Base-by-base conservation (phyloP, 2,329 filamentous ascomycete genomes). In the Akanthomyces lecanii region DNA sequence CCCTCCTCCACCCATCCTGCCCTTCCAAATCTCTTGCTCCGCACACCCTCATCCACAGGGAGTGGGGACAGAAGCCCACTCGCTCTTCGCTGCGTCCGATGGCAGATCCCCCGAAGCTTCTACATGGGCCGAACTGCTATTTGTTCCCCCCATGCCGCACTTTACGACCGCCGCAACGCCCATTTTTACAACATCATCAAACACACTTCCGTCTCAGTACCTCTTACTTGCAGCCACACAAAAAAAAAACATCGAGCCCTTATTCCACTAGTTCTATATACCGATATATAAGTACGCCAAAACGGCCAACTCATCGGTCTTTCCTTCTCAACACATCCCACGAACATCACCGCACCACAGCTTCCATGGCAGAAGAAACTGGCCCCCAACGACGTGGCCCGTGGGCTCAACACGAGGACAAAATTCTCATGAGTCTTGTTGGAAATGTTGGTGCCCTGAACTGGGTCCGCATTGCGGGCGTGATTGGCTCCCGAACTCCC, bases 381-480 rank as follows among this genome's bases (percentile, higher is more conserved):
- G 28, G 25, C 71, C 69, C 10, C 75, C 61, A 40, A 65, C 67
- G 28, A 67, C 69, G 91, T 77, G 92, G 92, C 63, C 91, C 92
- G 64, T 96, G 92, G 92, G 89, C 91, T 66, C 86, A 88, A 69
- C 81, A 83, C 58, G 92, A 96, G 76, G 92, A 96, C 73, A 77
- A 81, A 56, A 81, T 84, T 65, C 82, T 96, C 28, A 81, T 92
- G 67, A 81, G 85, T 64, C 84, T 94, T 28, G 89, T 96, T 65
- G 81, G 84, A 54, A 81, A 82, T 58, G 86, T 91, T 75, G 90
- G 91, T 38, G 83, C 90, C 38, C 84, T 90, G 73, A 95, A 97
- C 82, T 98, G 94, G 94, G 92, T 97, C 16, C 85, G 87, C 67
- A 96, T 97, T 71, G 87, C 93, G 36, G 80, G 87, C 61, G 82